A percentile compares a stretch with the other conserved stretches of the same genome.
phyloP scores from a whole-genome alignment of 2,329 filamentous ascomycete genomes.

The Aureobasidium sp. region DNA sequence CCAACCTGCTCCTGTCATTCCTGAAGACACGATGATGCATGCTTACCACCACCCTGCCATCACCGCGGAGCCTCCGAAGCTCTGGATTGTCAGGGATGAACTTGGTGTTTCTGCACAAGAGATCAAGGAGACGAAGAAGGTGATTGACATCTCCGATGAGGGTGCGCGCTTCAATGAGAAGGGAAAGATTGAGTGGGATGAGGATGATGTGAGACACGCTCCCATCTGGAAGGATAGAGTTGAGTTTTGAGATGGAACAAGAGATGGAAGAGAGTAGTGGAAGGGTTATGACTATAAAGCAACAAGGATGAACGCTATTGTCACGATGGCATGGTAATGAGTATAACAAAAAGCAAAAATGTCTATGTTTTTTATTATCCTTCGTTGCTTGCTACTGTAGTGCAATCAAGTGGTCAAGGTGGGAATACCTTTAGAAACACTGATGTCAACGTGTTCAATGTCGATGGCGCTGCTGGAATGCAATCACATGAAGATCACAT shows the following conservation, averaged over 20 bases:
- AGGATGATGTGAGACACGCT: conserved; percentile 29
- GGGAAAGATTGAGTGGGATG: conserved; percentile 37
- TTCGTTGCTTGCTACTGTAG: no score
- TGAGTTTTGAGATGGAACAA: not conserved
- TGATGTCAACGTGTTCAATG: no score
- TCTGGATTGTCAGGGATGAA: conserved; percentile 39
- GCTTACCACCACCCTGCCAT: conserved; percentile 39
- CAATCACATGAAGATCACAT: not conserved
- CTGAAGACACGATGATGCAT: conserved; percentile 27
- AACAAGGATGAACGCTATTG: not conserved
- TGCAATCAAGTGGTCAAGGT: no score
- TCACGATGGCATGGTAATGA: not conserved
- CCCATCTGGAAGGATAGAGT: conserved; percentile 30
- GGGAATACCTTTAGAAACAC: no score
- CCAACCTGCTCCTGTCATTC: conserved; percentile 16
- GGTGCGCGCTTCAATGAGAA: conserved; percentile 39
- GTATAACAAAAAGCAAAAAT: not conserved
- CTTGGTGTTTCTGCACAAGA: conserved; percentile 36
- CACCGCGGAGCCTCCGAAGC: conserved; percentile 30
- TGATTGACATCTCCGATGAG: conserved; percentile 35
- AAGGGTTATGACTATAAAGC: not conserved
- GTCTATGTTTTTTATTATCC: not conserved
- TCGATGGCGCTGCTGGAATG: not conserved
- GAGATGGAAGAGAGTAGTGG: not conserved
- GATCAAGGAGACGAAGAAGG: conserved; percentile 29